Evolutionary conservation across 768 basidiomycete genomes (phyloP).

Genomic region (Roridomyces roridus): DNA sequence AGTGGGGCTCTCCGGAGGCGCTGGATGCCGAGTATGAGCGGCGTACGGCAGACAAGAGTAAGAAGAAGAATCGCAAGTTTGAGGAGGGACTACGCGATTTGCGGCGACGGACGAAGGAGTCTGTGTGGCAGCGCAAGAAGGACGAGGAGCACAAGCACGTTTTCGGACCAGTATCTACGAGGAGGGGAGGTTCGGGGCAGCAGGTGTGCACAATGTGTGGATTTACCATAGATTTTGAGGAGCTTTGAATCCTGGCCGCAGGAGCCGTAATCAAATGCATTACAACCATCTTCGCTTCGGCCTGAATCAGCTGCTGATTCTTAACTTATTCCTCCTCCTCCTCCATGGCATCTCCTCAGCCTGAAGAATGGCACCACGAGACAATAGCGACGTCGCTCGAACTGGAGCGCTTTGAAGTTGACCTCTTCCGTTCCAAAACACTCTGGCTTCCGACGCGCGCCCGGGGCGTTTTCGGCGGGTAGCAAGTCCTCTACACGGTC

Average conservation of each 20-base stretch:
- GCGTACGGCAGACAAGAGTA: constrained; percentile 81
- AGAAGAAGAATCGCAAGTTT: constrained; percentile 93
- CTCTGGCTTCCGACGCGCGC: constrained; percentile 65
- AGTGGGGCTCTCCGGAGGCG: constrained; percentile 95
- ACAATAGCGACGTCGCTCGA: constrained; percentile 78
- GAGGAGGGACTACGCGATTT: constrained; percentile 88
- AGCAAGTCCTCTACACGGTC: background rate
- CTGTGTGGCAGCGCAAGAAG: constrained; percentile 86
- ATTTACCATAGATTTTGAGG: constrained; percentile 89
- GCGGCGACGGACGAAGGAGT: constrained; percentile 84
- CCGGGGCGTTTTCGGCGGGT: constrained; percentile 85
- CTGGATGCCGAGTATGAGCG: constrained; percentile 88
- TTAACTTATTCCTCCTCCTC: background rate
- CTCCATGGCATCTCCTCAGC: constrained; percentile 1
- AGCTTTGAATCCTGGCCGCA: no score
- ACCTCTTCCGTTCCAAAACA: constrained; percentile 79
- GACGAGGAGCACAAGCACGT: constrained; percentile 90
- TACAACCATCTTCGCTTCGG: background rate
- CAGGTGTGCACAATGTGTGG: constrained; percentile 92
- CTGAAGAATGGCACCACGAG: constrained; percentile 39
- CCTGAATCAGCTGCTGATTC: background rate
- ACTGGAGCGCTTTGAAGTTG: constrained; percentile 78
- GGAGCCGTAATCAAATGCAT: no score
- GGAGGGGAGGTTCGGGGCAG: constrained; percentile 58
- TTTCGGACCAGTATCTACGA: constrained; percentile 67